Base-by-base conservation (phyloP, 495 filamentous ascomycete genomes). In the Aspergillus ostianus region DNA sequence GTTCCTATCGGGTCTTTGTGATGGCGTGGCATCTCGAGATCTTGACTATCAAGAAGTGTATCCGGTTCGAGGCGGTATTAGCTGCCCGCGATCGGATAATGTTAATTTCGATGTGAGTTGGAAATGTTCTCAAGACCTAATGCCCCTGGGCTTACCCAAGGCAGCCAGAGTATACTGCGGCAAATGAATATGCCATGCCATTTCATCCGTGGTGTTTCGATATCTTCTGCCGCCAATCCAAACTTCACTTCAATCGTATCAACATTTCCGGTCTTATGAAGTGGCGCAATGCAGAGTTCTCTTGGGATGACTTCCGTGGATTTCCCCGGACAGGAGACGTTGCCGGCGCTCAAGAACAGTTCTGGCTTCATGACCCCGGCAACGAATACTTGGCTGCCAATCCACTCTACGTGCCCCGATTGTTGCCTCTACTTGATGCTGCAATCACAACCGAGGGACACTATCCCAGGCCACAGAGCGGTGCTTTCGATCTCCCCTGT, bases 201-300 rank as follows among this genome's bases (percentile, higher is more conserved):
- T 72, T 76, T 45, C 71, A 76, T 53, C 71, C 73, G 3, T 66
- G 68, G 53, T 73, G 72, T 57, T 71, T 76, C 44, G 72, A 74
- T 44, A 70, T 72, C 17, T 73, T 68, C 48, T 63, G 51, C 13
- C 64, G 61, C 4, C 59, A 68, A 30, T 69, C 68, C 23, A 61
- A 61, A 48, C 5, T 19, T 10, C 60, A 58, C 4, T 62, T 73
- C 18, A 52, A 61, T 4, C 30, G 47, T 0, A 36, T 72, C 7
- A 63, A 69, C 20, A 23, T 64, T 12, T 23, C 61, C 12, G 62
- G 64, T 0, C 52, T 74, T 1, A 64, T 68, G 47, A 61, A 21
- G 0, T 74, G 67, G 69, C 64, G 64, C 6, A 57, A 68, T 48
- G 18, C 58, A 2, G 65, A 65, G n/a, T 59, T 41, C 52, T 47